Conservation (phyloP, 2,329 filamentous ascomycete species). For the Pochonia chlamydosporia region DNA sequence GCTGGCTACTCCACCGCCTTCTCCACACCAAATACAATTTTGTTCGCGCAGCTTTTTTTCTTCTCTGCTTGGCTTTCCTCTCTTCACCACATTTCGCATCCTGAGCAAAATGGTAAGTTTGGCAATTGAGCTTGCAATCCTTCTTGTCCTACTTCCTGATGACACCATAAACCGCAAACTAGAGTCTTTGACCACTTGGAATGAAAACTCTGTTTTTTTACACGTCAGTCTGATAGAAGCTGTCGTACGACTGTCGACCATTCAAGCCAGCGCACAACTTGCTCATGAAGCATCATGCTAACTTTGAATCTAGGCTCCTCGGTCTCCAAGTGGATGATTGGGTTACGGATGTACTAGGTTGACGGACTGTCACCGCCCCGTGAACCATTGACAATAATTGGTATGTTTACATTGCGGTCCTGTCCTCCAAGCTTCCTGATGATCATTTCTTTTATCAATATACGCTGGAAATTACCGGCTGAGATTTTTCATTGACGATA, state of each 20-base stretch:
- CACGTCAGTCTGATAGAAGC: slow-evolving; percentile 83
- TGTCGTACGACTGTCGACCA: slow-evolving; percentile 6
- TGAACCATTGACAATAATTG: slow-evolving; percentile 6
- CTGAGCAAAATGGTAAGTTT: slow-evolving; percentile 13
- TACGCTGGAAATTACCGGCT: slow-evolving; percentile 96
- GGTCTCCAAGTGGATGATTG: slow-evolving; percentile 10
- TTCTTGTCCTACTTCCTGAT: slow-evolving; percentile 51
- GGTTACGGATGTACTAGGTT: neutral
- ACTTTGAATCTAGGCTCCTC: slow-evolving; percentile 10
- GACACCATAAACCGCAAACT: slow-evolving; percentile 87
- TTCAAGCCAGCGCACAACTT: neutral
- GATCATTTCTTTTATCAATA: slow-evolving; percentile 63
- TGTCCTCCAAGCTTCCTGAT: slow-evolving; percentile 30
- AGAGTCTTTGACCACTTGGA: slow-evolving; percentile 91
- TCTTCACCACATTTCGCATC: slow-evolving; percentile 4
- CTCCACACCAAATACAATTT: slow-evolving; percentile 17
- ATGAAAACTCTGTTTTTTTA: slow-evolving; percentile 80
- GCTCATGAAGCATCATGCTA: slow-evolving; percentile 16
- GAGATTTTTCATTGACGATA: slow-evolving; percentile 73
- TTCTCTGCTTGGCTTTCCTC: slow-evolving; percentile 10
- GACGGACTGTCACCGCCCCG: neutral
- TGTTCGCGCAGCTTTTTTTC: slow-evolving; percentile 21
- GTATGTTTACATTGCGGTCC: slow-evolving; percentile 22
- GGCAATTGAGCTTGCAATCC: slow-evolving; percentile 1
- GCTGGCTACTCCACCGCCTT: slow-evolving; percentile 7